phyloP scores from a whole-genome alignment of 2,329 filamentous ascomycete genomes.

The Metarhizium humberi region DNA sequence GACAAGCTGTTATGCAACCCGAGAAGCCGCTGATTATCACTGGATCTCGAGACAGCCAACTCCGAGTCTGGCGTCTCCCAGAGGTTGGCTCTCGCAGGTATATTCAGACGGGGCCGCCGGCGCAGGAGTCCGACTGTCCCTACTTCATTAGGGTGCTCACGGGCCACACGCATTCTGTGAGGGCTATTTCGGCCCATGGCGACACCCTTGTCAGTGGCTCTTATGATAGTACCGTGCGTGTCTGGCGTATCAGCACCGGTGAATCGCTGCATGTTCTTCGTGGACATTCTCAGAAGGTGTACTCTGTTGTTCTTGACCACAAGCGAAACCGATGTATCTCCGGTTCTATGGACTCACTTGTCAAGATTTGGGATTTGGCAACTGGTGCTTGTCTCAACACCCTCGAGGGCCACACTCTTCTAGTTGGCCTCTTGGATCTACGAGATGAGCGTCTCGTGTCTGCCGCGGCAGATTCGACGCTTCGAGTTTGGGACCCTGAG shows the following conservation, averaged over 20 bases:
- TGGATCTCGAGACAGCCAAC: conserved; percentile 85
- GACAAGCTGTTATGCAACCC: conserved; percentile 77
- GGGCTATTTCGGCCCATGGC: conserved; percentile 87
- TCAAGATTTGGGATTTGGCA: conserved; percentile 94
- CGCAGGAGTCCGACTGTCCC: conserved; percentile 72
- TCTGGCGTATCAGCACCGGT: conserved; percentile 96
- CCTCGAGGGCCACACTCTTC: conserved; percentile 82
- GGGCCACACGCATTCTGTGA: conserved; percentile 87
- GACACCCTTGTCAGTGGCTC: conserved; percentile 96
- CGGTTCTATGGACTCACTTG: conserved; percentile 94
- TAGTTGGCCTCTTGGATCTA: conserved; percentile 86
- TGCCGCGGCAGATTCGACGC: conserved; percentile 87
- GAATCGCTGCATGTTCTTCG: conserved; percentile 75
- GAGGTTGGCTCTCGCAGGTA: conserved; percentile 68
- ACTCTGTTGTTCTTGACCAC: conserved; percentile 90
- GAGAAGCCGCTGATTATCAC: conserved; percentile 95
- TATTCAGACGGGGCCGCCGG: conserved; percentile 68
- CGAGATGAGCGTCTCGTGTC: conserved; percentile 86
- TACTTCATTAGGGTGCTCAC: conserved; percentile 85
- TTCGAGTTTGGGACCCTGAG: conserved; percentile 95
- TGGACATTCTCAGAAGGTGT: conserved; percentile 88
- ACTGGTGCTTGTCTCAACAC: conserved; percentile 80
- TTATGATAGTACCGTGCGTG: conserved; percentile 89
- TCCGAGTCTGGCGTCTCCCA: conserved; percentile 90
- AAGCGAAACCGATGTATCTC: conserved; percentile 92